Evolutionary conservation across 2,329 filamentous ascomycete species (phyloP).

Genomic region (Cytospora schulzeri): DNA sequence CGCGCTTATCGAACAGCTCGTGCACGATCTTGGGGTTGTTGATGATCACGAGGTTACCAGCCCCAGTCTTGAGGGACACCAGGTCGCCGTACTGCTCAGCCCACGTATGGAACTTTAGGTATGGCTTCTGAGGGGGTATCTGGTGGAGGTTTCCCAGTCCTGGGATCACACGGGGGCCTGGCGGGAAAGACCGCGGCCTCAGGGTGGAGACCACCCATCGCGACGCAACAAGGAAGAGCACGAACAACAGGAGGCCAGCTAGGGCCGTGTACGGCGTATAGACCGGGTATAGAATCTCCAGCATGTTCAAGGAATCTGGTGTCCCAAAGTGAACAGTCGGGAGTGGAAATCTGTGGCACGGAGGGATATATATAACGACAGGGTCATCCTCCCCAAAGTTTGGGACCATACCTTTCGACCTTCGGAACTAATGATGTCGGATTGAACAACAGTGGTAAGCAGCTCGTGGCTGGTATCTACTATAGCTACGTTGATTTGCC

Average conservation of each 20-base stretch:
- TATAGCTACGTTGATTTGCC: too few species aligned
- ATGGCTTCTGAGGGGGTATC: slow-evolving; percentile 33
- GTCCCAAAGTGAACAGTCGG: too few species aligned
- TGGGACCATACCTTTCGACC: too few species aligned
- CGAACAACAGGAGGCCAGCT: not conserved
- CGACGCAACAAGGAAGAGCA: not conserved
- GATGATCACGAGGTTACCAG: slow-evolving; percentile 39
- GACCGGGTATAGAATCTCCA: not conserved
- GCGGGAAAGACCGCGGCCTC: slow-evolving; percentile 30
- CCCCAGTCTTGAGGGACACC: slow-evolving; percentile 37
- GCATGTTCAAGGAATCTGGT: not conserved
- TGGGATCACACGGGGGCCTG: slow-evolving; percentile 30
- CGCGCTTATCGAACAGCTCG: slow-evolving; percentile 42
- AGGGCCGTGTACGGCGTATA: not conserved
- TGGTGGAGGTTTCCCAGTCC: slow-evolving; percentile 35
- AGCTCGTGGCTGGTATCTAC: too few species aligned
- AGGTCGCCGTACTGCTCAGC: slow-evolving; percentile 39
- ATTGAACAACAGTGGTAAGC: too few species aligned
- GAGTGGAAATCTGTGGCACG: too few species aligned
- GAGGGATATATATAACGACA: too few species aligned
- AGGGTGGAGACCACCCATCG: not conserved
- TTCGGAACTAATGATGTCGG: too few species aligned
- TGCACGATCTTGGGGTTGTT: slow-evolving; percentile 37
- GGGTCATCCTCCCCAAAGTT: too few species aligned
- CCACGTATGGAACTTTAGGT: slow-evolving; percentile 38